Percentiles rank a stretch among this genome's conserved stretches.
Conservation (phyloP, 2,329 filamentous ascomycete species). For the Claviceps sp. region DNA sequence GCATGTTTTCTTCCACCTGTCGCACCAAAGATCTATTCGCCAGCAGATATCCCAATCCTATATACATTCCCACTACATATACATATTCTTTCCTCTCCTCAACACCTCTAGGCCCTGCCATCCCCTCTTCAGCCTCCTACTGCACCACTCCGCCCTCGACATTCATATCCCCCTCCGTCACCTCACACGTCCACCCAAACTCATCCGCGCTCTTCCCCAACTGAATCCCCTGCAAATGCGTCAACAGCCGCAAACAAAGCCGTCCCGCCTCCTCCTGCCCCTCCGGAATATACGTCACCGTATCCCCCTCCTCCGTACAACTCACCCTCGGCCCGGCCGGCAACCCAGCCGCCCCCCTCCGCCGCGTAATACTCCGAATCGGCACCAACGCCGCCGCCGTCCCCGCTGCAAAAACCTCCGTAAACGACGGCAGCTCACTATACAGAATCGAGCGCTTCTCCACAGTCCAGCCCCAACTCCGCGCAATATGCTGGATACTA, state of each 20-base stretch:
- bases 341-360: constrained; percentile 17
- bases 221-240: constrained; percentile 74
- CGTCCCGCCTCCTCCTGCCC: constrained; percentile 57
- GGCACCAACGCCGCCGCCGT: constrained; percentile 87
- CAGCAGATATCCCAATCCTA: no score
- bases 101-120: no score
- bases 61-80: no score
- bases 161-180: constrained; percentile 32
- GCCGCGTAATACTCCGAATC: constrained; percentile 77
- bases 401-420: constrained; percentile 79
- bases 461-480: constrained; percentile 69
- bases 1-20: no score
- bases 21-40: no score
- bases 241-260: constrained; percentile 57
- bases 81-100: no score
- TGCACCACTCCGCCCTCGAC: constrained; percentile 14
- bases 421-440: constrained; percentile 37
- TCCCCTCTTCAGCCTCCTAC: no score
- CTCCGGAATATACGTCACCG: constrained; percentile 40
- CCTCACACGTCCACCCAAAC: constrained; percentile 55
- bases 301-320: constrained; percentile 28
- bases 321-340: constrained; percentile 27
- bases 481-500: constrained; percentile 62
- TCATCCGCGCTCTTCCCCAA: constrained; percentile 63
- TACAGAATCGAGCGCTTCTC: constrained; percentile 62